Conservation (phyloP, 768 basidiomycete genomes). For the Phylloporus scabripes region DNA sequence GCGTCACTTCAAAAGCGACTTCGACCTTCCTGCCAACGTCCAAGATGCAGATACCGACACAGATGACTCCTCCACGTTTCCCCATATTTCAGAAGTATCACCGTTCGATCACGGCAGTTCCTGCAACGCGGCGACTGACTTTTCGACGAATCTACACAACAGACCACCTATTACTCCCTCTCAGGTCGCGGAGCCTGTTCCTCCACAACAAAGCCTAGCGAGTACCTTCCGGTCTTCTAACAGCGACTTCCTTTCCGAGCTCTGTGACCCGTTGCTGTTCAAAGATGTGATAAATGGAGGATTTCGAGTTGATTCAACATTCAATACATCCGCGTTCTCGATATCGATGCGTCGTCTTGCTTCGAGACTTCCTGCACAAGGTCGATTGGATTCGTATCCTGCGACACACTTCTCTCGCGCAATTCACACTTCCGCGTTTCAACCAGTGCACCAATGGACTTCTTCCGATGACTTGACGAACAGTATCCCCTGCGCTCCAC, state of each 20-base stretch:
- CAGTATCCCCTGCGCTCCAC: slow-evolving; percentile 5
- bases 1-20: slow-evolving; percentile 13
- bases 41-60: neutral
- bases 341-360: slow-evolving; percentile 31
- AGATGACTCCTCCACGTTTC: slow-evolving; percentile 1
- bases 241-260: slow-evolving; percentile 11
- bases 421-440: slow-evolving; percentile 12
- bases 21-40: slow-evolving; percentile 4
- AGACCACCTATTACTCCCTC: slow-evolving; percentile 3
- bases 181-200: slow-evolving; percentile 7
- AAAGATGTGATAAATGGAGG: slow-evolving; percentile 12
- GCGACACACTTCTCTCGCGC: slow-evolving; percentile 6
- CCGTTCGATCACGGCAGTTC: neutral
- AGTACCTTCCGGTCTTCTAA: neutral
- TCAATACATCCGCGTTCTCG: slow-evolving; percentile 17
- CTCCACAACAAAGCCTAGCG: slow-evolving; percentile 7
- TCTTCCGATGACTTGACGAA: slow-evolving; percentile 10
- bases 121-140: neutral
- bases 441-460: slow-evolving; percentile 12
- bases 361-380: slow-evolving; percentile 25
- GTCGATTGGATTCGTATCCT: slow-evolving; percentile 17
- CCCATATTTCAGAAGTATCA: slow-evolving; percentile 6
- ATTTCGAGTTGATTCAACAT: slow-evolving; percentile 8
- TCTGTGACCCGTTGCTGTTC: slow-evolving; percentile 11
- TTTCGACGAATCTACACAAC: slow-evolving; percentile 6